Percentiles rank a stretch among this genome's conserved stretches.
phyloP scores from a whole-genome alignment of 495 filamentous ascomycete genomes.

The Hypoxylon perforatum region DNA sequence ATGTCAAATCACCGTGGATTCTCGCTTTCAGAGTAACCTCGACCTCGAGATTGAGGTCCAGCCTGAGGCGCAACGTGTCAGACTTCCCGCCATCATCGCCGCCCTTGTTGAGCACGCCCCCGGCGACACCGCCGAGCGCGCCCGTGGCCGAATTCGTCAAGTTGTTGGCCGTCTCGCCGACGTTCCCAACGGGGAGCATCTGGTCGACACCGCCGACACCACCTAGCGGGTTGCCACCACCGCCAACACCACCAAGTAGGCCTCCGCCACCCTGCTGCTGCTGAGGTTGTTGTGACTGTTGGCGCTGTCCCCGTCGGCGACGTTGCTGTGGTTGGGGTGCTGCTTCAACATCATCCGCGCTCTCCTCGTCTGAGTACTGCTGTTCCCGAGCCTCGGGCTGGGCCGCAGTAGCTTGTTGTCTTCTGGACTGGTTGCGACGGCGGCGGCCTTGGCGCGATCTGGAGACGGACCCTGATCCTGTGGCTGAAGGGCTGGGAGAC shows the following conservation, averaged over 20 bases:
- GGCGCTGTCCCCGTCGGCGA: constrained; percentile 44
- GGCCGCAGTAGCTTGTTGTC: constrained; percentile 50
- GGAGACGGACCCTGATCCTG: constrained; percentile 29
- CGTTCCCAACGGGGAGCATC: constrained; percentile 61
- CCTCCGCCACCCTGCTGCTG: constrained; percentile 56
- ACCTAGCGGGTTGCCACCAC: constrained; percentile 53
- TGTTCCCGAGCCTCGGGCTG: constrained; percentile 47
- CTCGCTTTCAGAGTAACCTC: constrained; percentile 92
- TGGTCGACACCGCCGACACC: constrained; percentile 51
- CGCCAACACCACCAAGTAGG: constrained; percentile 60
- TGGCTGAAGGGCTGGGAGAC: constrained; percentile 37
- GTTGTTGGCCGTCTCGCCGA: constrained; percentile 73
- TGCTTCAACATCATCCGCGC: constrained; percentile 56
- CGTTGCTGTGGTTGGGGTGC: constrained; percentile 43
- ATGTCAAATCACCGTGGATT: constrained; percentile 88
- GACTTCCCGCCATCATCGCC: constrained; percentile 63
- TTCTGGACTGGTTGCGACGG: constrained; percentile 39
- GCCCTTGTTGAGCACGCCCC: constrained; percentile 49
- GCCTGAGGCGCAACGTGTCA: constrained; percentile 77
- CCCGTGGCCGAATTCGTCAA: constrained; percentile 69
- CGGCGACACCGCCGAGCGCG: constrained; percentile 69
- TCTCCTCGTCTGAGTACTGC: constrained; percentile 46
- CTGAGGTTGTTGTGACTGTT: constrained; percentile 51
- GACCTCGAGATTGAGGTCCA: constrained; percentile 91
- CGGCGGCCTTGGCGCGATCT: constrained; percentile 35